phyloP scores from a whole-genome alignment of 106 monocot species.

The Dioscorea alata region DNA sequence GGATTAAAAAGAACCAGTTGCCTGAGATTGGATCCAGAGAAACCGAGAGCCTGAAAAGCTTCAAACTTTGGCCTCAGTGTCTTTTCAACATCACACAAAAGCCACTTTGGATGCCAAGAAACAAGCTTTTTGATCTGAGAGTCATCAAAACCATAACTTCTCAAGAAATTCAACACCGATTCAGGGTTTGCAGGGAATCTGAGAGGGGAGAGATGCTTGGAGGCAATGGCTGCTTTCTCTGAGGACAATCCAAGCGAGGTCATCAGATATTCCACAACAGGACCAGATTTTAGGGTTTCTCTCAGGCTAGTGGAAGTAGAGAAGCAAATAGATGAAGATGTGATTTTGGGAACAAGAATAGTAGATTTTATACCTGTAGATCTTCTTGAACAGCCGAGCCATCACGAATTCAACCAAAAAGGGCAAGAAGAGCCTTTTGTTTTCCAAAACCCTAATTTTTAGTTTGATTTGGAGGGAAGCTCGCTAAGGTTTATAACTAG shows the following conservation, averaged over 20 bases:
- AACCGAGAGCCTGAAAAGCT: slow-evolving; percentile 7
- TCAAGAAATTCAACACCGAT: slow-evolving; percentile 15
- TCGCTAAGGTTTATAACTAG: no score
- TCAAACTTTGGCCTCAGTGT: slow-evolving; percentile 19
- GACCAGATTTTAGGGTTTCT: not conserved
- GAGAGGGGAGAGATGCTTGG: slow-evolving; percentile 9
- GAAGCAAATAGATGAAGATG: no score
- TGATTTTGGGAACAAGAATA: no score
- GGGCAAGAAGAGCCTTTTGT: no score
- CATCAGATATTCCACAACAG: slow-evolving; percentile 23
- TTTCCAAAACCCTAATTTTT: no score
- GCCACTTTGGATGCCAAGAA: slow-evolving; percentile 2
- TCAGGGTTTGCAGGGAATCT: slow-evolving; percentile 25
- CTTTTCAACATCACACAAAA: slow-evolving; percentile 17
- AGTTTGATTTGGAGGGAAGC: no score
- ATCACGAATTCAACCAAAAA: no score
- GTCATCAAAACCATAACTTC: slow-evolving; percentile 5
- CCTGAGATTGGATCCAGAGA: slow-evolving; percentile 10
- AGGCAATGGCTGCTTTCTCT: slow-evolving; percentile 8
- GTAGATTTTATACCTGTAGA: no score
- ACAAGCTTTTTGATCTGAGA: slow-evolving; percentile 10
- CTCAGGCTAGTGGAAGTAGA: no score
- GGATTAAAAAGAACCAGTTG: slow-evolving; percentile 4
- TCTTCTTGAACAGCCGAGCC: no score
- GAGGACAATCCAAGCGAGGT: slow-evolving; percentile 19